Evolutionary conservation across 306 rosid genomes (phyloP).

Genomic region (Cicer judaicum): DNA sequence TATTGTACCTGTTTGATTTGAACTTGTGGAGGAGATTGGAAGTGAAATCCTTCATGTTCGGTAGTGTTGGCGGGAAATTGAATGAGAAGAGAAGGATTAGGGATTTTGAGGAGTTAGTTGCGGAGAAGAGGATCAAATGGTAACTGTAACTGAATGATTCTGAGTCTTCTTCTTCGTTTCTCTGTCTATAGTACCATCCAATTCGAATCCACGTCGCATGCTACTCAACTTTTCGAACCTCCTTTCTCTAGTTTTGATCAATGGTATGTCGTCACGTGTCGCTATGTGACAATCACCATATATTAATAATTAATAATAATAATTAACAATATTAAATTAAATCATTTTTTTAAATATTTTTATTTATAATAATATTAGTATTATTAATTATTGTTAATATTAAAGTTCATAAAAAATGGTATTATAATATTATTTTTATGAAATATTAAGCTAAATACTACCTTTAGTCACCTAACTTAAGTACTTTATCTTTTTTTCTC

Average conservation of each 20-base stretch:
- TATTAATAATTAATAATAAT: too few relatives aligned
- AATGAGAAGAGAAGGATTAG: constrained; percentile 30
- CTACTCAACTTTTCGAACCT: background rate
- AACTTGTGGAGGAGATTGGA: constrained; percentile 62
- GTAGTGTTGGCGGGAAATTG: constrained; percentile 33
- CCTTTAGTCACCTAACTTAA: too few relatives aligned
- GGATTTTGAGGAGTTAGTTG: constrained; percentile 38
- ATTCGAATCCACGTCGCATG: background rate
- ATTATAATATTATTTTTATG: too few relatives aligned
- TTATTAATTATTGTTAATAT: too few relatives aligned
- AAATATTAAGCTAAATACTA: too few relatives aligned
- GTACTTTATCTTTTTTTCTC: too few relatives aligned
- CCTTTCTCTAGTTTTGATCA: background rate
- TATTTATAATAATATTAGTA: too few relatives aligned
- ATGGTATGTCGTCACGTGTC: background rate
- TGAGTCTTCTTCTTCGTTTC: background rate
- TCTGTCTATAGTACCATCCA: background rate
- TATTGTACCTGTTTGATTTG: constrained; percentile 57
- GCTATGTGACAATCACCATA: background rate
- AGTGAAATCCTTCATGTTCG: constrained; percentile 62
- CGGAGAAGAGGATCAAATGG: constrained; percentile 44
- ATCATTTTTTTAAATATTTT: too few relatives aligned
- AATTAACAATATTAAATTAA: too few relatives aligned
- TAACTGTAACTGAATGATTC: background rate
- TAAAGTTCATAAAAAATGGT: too few relatives aligned